phyloP scores from a whole-genome alignment of 805 yeast genomes.

The Yueomyces sp. region DNA sequence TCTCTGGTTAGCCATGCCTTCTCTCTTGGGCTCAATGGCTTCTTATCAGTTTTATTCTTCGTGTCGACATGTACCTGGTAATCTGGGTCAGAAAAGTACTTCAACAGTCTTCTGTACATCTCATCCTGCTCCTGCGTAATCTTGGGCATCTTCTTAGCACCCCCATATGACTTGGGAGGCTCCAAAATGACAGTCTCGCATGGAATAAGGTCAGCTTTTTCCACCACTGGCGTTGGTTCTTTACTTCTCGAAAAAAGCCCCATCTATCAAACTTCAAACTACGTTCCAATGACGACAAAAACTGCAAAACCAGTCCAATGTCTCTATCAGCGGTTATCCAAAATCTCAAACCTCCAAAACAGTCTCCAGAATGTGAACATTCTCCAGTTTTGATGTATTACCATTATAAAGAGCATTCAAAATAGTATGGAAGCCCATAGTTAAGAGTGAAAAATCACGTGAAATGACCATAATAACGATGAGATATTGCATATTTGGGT shows the following conservation, averaged over 20 bases:
- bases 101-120: slow-evolving; percentile 9
- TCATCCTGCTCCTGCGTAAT: slow-evolving; percentile 9
- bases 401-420: too few relatives aligned
- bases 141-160: slow-evolving; percentile 6
- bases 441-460: too few relatives aligned
- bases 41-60: slow-evolving; percentile 27
- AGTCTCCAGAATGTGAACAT: too few relatives aligned
- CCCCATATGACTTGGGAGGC: slow-evolving; percentile 15
- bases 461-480: too few relatives aligned
- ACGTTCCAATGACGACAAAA: too few relatives aligned
- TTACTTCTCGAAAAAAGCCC: slow-evolving; percentile 16
- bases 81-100: slow-evolving; percentile 9
- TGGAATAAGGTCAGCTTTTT: slow-evolving; percentile 11
- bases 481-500: too few relatives aligned
- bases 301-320: too few relatives aligned
- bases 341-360: too few relatives aligned
- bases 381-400: too few relatives aligned
- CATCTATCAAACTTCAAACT: slow-evolving; percentile 5
- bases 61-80: slow-evolving; percentile 15
- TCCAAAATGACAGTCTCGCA: slow-evolving; percentile 10
- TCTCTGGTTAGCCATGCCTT: slow-evolving; percentile 33
- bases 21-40: slow-evolving; percentile 24
- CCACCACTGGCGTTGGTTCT: slow-evolving; percentile 2
- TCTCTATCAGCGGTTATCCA: too few relatives aligned
- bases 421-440: too few relatives aligned